These are phyloP conservation scores for Alternaria sp. DNA, from an alignment of 2,329 filamentous ascomycete genomes.

Conservation along the genomic window DNA sequence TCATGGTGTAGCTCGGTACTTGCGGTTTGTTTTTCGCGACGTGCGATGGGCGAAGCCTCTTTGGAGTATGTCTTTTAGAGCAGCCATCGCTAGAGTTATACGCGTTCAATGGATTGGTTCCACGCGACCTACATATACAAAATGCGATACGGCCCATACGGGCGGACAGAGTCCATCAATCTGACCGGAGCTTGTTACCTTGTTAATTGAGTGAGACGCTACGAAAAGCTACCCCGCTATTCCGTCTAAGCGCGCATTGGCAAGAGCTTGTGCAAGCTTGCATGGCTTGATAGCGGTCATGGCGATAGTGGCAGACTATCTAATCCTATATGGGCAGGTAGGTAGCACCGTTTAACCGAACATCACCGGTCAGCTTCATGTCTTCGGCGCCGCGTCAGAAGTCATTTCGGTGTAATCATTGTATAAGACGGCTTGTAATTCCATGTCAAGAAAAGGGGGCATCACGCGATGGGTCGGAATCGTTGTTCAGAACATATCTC, in stretches of 20 bases:
- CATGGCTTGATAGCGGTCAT: slow-evolving; percentile 24
- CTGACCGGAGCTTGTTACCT: background rate
- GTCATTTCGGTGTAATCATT: background rate
- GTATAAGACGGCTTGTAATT: background rate
- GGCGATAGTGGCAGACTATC: slow-evolving; percentile 4
- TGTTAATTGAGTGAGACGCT: background rate
- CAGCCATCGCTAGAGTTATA: background rate
- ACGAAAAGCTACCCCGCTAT: slow-evolving; percentile 1
- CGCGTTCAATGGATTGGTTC: background rate
- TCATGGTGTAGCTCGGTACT: background rate
- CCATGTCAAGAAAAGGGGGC: background rate
- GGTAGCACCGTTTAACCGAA: background rate
- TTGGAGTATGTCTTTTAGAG: accelerated
- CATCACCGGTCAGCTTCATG: background rate
- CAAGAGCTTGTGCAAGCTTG: slow-evolving; percentile 21
- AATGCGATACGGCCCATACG: background rate
- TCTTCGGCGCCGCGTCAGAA: slow-evolving; percentile 21
- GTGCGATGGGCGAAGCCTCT: background rate
- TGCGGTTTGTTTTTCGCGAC: background rate
- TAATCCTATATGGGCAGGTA: slow-evolving; percentile 30
- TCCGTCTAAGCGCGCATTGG: slow-evolving; percentile 8
- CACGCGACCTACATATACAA: background rate
- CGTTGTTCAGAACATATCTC: background rate
- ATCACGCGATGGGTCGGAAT: background rate
- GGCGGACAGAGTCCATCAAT: background rate